phyloP scores from a whole-genome alignment of 768 basidiomycete genomes.

The Rhizopogon vinicolor region DNA sequence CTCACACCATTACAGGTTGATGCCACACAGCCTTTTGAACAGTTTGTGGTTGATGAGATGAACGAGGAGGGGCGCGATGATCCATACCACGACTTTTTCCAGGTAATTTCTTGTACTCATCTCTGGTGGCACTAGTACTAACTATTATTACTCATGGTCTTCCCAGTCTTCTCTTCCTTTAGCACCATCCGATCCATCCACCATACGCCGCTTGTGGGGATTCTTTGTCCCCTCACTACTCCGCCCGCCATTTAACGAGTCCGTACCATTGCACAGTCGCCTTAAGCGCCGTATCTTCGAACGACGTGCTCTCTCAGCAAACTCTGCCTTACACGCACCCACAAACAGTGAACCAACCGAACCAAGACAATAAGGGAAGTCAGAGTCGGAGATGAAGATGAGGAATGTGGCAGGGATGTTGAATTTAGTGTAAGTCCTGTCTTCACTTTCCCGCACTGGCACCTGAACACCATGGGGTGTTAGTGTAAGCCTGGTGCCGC shows the following conservation, averaged over 20 bases:
- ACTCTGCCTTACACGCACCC: background rate
- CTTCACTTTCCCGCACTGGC: too few species aligned
- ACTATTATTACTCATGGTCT: background rate
- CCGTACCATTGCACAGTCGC: too few species aligned
- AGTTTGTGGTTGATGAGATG: background rate
- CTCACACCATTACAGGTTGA: background rate
- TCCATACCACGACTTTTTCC: too few species aligned
- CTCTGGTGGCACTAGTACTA: too few species aligned
- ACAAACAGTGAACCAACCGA: too few species aligned
- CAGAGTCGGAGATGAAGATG: background rate
- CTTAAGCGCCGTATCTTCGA: background rate
- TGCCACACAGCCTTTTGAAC: background rate
- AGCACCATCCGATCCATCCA: background rate
- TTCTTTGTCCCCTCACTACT: background rate
- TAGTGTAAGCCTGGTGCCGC: background rate
- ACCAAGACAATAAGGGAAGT: too few species aligned
- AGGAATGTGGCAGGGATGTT: background rate
- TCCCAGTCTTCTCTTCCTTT: background rate
- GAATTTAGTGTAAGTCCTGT: background rate
- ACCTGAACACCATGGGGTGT: too few species aligned
- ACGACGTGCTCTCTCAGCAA: background rate
- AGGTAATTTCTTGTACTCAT: too few species aligned
- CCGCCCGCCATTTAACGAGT: too few species aligned
- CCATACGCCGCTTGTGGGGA: background rate
- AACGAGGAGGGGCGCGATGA: background rate